Evolutionary conservation across 176 grass and related monocot genomes (phyloP).

Genomic region (Eragrostis nindensis): DNA sequence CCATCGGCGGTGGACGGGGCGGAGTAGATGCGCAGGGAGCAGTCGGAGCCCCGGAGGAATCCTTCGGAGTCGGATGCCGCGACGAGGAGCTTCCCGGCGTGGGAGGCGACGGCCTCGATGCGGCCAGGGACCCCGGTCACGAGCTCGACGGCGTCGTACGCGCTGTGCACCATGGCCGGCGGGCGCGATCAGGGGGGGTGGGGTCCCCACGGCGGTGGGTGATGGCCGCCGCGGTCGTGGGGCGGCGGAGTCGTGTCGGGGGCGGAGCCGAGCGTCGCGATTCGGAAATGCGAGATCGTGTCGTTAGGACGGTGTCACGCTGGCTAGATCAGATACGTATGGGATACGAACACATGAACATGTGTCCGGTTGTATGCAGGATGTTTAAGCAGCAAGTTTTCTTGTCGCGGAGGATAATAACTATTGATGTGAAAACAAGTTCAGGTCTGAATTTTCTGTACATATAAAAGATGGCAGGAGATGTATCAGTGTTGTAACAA

Average conservation of each 20-base stretch:
- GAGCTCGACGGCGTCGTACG: slow-evolving; percentile 90
- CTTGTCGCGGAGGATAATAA: too few relatives aligned
- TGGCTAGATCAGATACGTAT: background rate
- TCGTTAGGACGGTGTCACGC: background rate
- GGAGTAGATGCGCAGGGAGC: slow-evolving; percentile 83
- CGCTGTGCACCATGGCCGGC: slow-evolving; percentile 83
- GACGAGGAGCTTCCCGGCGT: slow-evolving; percentile 84
- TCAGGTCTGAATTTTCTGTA: too few relatives aligned
- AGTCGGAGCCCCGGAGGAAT: slow-evolving; percentile 69
- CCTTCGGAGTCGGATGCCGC: slow-evolving; percentile 62
- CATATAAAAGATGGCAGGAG: too few relatives aligned
- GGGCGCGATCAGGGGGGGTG: slow-evolving; percentile 18
- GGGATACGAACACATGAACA: background rate
- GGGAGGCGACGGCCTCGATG: slow-evolving; percentile 76
- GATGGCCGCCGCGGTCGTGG: slow-evolving; percentile 14
- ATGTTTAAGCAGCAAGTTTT: too few relatives aligned
- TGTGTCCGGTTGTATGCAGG: too few relatives aligned
- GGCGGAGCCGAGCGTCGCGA: background rate
- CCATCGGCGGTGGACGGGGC: slow-evolving; percentile 26
- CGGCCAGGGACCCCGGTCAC: slow-evolving; percentile 54
- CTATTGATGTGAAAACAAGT: too few relatives aligned
- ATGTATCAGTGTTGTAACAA: too few relatives aligned
- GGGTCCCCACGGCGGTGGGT: background rate
- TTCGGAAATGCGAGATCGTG: slow-evolving; percentile 9
- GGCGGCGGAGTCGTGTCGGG: background rate